Percentiles rank a stretch among this genome's conserved stretches.
These are phyloP conservation scores for Vigna unguiculata DNA, from an alignment of 306 rosid genomes.

Conservation along the genomic window DNA sequence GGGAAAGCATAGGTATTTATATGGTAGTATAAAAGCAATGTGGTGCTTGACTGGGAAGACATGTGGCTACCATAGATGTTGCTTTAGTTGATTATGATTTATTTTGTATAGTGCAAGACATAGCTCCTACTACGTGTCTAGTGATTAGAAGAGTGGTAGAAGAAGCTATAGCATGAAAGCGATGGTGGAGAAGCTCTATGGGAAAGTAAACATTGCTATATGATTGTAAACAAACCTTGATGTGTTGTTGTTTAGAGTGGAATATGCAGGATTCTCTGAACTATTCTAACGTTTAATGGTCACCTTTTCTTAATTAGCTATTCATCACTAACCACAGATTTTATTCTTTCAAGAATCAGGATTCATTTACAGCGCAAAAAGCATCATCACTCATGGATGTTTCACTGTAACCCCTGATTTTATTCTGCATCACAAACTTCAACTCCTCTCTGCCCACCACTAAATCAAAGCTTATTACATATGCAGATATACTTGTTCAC, in stretches of 20 bases:
- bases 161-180: not conserved
- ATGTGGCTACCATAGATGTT: too few relatives aligned
- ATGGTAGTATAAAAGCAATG: too few relatives aligned
- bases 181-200: not conserved
- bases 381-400: conserved; percentile 31
- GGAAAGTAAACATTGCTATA: not conserved
- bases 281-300: conserved; percentile 12
- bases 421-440: conserved; percentile 7
- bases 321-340: conserved; percentile 22
- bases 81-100: not conserved
- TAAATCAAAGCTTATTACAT: conserved; percentile 1
- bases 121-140: not conserved
- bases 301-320: not conserved
- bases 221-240: conserved; percentile 12
- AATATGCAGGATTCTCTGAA: conserved; percentile 9
- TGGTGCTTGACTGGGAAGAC: too few relatives aligned
- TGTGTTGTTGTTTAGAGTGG: not conserved
- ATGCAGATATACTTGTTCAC: not conserved
- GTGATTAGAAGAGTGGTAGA: not conserved
- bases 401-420: conserved; percentile 37
- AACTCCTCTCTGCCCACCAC: conserved; percentile 28
- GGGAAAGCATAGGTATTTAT: too few relatives aligned
- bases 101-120: too few relatives aligned
- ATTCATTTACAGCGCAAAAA: conserved; percentile 40
- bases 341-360: conserved; percentile 35